Evolutionary conservation across 73 alveolate genomes (phyloP).

Genomic region (Uronychia setigera): DNA sequence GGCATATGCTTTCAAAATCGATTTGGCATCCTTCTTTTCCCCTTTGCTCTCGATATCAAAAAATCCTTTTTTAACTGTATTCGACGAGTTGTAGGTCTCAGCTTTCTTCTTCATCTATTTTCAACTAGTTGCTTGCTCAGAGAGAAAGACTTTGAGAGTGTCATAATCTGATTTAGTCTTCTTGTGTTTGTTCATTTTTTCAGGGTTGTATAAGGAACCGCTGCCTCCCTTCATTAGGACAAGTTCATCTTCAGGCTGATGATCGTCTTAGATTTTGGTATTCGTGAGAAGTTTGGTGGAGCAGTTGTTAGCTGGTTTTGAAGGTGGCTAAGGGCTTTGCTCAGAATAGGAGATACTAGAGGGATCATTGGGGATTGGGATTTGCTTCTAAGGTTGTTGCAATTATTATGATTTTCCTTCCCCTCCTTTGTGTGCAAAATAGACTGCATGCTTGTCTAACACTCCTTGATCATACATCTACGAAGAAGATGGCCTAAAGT

Average conservation of each 20-base stretch:
- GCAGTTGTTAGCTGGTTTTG: not conserved
- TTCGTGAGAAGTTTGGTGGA: not conserved
- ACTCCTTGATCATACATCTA: too few relatives aligned
- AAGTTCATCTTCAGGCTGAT: not conserved
- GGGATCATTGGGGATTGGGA: constrained; percentile 1
- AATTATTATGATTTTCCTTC: not conserved
- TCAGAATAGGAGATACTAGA: not conserved
- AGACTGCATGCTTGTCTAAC: not conserved
- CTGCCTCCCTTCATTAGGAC: not conserved
- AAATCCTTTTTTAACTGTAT: too few relatives aligned
- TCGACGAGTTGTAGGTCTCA: too few relatives aligned
- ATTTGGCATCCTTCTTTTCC: too few relatives aligned
- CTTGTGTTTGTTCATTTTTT: not conserved
- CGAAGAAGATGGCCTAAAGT: too few relatives aligned
- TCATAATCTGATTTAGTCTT: not conserved
- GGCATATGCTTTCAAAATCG: too few relatives aligned
- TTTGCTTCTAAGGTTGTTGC: not conserved
- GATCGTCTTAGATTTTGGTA: too few relatives aligned
- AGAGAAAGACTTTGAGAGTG: not conserved
- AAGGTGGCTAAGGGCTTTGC: not conserved
- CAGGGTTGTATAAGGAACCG: not conserved
- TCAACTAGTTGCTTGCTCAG: not conserved
- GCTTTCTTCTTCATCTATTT: not conserved
- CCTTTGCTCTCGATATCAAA: too few relatives aligned
- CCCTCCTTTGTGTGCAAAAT: not conserved